Percentiles rank a stretch among this genome's conserved stretches.
phyloP scores from a whole-genome alignment of 345 rosid species.

The Salix caprea region DNA sequence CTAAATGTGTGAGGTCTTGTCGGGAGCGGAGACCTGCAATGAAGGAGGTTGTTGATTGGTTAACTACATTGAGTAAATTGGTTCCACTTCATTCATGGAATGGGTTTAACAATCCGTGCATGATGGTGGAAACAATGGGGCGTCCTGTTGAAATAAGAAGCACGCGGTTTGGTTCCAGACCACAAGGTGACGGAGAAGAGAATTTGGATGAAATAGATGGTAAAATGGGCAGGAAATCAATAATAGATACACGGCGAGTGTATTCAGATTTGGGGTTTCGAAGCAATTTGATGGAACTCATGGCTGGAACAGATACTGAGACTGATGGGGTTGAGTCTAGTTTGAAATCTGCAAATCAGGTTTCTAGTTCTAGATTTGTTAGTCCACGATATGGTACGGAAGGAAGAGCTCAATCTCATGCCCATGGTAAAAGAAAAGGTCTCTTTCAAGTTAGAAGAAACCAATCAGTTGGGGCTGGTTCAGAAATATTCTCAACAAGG shows the following conservation, averaged over 20 bases:
- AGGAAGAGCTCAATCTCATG: conserved; percentile 22
- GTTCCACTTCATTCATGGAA: conserved; percentile 88
- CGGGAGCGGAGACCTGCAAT: conserved; percentile 92
- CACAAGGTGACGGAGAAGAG: conserved; percentile 21
- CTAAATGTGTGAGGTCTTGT: conserved; percentile 92
- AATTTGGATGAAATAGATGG: conserved; percentile 32
- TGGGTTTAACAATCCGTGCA: conserved; percentile 85
- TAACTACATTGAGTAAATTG: conserved; percentile 59
- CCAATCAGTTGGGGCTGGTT: conserved; percentile 35
- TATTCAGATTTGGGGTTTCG: conserved; percentile 72
- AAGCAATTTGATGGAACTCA: conserved; percentile 70
- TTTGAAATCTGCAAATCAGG: conserved; percentile 20
- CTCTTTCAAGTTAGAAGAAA: conserved; percentile 18
- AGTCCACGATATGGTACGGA: conserved; percentile 31
- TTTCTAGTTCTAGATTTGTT: conserved; percentile 37
- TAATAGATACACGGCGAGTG: conserved; percentile 49
- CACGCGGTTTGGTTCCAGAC: conserved; percentile 14
- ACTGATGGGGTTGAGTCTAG: conserved; percentile 16
- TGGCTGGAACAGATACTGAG: conserved; percentile 42
- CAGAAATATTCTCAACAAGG: conserved; percentile 24
- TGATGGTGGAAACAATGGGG: conserved; percentile 92
- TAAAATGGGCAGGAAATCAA: conserved; percentile 19
- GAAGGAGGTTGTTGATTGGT: conserved; percentile 85
- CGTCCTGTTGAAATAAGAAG: conserved; percentile 56
- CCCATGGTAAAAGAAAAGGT: conserved; percentile 14